phyloP scores from a whole-genome alignment of 495 filamentous ascomycete species.

The Penicillium egyptiacum region DNA sequence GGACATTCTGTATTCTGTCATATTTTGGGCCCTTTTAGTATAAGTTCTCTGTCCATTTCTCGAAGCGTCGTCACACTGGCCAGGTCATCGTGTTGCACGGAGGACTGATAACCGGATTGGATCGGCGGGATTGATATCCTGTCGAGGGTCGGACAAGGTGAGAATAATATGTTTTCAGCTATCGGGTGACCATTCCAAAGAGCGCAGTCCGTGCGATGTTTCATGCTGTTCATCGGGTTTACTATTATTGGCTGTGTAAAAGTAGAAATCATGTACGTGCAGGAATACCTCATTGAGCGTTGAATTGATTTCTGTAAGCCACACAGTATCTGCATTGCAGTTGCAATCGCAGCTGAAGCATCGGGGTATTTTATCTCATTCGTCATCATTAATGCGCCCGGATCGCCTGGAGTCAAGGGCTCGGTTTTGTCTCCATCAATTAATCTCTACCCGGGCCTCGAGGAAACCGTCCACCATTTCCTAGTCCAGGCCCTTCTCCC shows the following conservation, averaged over 20 bases:
- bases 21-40: not conserved
- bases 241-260: not conserved
- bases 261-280: not conserved
- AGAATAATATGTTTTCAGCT: constrained; percentile 5
- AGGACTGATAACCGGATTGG: not conserved
- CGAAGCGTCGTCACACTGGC: not conserved
- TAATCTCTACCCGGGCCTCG: not conserved
- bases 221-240: not conserved
- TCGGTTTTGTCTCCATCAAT: not conserved
- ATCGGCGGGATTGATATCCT: constrained; percentile 12
- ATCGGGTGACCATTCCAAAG: not conserved
- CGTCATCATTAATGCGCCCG: constrained; percentile 17
- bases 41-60: not conserved
- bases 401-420: not conserved
- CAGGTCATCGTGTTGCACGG: constrained; percentile 2
- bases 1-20: too few relatives aligned
- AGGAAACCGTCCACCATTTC: not conserved
- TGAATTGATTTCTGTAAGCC: constrained; percentile 4
- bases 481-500: not conserved
- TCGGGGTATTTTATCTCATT: constrained; percentile 30
- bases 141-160: constrained; percentile 10
- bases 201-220: not conserved
- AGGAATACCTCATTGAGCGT: not conserved
- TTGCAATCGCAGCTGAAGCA: not conserved
- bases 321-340: not conserved